A percentile compares a stretch with the other conserved stretches of the same genome.
phyloP scores from a whole-genome alignment of 768 basidiomycete genomes.

The Boletales sp. region DNA sequence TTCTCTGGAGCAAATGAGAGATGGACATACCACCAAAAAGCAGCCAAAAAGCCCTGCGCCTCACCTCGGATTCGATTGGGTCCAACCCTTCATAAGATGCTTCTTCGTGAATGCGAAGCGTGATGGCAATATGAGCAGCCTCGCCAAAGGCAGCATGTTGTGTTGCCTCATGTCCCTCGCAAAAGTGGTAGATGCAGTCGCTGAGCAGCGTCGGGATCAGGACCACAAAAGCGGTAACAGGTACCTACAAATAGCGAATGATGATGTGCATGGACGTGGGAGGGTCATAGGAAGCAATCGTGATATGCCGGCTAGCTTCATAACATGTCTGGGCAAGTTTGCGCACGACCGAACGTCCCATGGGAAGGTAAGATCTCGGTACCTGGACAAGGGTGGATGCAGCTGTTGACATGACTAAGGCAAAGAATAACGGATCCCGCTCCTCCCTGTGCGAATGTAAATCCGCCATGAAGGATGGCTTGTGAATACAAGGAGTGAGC shows the following conservation, averaged over 20 bases:
- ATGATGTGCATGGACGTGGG: constrained; percentile 82
- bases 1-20: background rate
- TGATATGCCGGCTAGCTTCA: constrained; percentile 78
- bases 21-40: constrained; percentile 72
- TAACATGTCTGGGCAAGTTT: constrained; percentile 79
- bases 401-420: constrained; percentile 85
- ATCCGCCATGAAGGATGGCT: constrained; percentile 90
- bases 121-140: constrained; percentile 79
- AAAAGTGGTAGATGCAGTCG: constrained; percentile 84
- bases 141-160: constrained; percentile 87
- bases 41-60: constrained; percentile 87
- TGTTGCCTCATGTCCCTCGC: constrained; percentile 83
- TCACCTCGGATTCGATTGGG: constrained; percentile 83
- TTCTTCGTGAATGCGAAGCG: constrained; percentile 84
- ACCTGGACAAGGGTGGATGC: constrained; percentile 87
- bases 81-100: constrained; percentile 76
- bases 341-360: constrained; percentile 81
- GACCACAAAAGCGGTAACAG: background rate
- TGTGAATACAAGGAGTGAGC: constrained; percentile 87
- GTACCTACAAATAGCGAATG: constrained; percentile 81
- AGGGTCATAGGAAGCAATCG: constrained; percentile 78
- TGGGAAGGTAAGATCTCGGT: constrained; percentile 82
- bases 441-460: constrained; percentile 77
- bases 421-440: constrained; percentile 85
- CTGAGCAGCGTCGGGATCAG: constrained; percentile 34